These are phyloP conservation scores for Eucalyptus regnans DNA, from an alignment of 345 rosid genomes.

Conservation along the genomic window DNA sequence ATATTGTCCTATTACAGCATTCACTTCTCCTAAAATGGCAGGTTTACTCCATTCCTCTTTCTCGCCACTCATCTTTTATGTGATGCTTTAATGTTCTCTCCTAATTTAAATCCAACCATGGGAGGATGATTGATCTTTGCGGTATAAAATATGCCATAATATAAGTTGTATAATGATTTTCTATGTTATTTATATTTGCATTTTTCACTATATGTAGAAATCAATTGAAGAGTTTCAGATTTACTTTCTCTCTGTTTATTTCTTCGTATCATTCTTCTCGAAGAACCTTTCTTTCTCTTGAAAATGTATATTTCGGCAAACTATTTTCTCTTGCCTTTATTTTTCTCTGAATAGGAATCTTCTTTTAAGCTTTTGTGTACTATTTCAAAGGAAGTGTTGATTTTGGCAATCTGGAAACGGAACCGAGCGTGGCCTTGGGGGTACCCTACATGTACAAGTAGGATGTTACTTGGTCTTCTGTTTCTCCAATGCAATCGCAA, in stretches of 20 bases:
- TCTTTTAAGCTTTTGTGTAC: too few relatives aligned
- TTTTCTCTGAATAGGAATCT: too few relatives aligned
- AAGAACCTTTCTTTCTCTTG: too few relatives aligned
- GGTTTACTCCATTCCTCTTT: not conserved
- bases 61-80: not conserved
- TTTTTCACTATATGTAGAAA: not conserved
- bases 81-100: not conserved
- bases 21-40: not conserved
- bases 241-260: not conserved
- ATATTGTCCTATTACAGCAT: not conserved
- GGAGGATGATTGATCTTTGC: not conserved
- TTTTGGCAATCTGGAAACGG: too few relatives aligned
- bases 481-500: not conserved
- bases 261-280: not conserved
- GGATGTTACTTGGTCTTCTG: not conserved
- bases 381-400: too few relatives aligned
- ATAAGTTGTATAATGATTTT: not conserved
- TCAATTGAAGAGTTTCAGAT: not conserved
- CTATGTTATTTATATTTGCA: not conserved
- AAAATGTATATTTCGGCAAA: too few relatives aligned
- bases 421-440: too few relatives aligned
- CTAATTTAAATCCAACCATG: too few relatives aligned
- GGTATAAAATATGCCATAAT: not conserved
- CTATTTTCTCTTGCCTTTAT: too few relatives aligned
- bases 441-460: not conserved